Evolutionary conservation across 2,329 filamentous ascomycete species (phyloP).

Genomic region (Calonectria henricotiae): DNA sequence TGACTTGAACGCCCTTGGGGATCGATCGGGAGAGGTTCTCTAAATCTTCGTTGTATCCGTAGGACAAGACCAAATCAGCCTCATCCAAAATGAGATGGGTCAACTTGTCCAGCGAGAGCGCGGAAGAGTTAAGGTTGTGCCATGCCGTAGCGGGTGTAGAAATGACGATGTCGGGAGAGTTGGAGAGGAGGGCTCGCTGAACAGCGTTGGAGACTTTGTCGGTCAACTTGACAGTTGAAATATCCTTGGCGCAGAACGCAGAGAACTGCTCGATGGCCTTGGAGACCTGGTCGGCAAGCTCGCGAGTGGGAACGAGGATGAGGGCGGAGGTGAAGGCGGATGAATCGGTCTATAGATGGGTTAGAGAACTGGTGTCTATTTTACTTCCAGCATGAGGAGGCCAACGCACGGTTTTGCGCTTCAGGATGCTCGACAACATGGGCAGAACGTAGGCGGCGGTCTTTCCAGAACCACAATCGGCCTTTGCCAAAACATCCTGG

Average conservation of each 20-base stretch:
- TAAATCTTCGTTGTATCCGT: constrained; percentile 94
- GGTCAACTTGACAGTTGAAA: constrained; percentile 88
- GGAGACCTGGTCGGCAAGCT: constrained; percentile 92
- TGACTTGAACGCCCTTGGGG: constrained; percentile 89
- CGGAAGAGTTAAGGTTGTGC: constrained; percentile 77
- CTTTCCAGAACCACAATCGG: constrained; percentile 96
- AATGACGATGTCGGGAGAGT: constrained; percentile 90
- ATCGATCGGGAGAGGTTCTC: constrained; percentile 83
- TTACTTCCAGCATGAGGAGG: neutral
- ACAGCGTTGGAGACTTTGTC: constrained; percentile 93
- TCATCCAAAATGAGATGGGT: constrained; percentile 92
- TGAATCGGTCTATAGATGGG: constrained; percentile 62
- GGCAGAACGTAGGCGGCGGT: constrained; percentile 96
- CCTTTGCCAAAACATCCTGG: constrained; percentile 90
- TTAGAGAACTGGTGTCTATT: constrained; percentile 28
- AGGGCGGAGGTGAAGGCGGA: constrained; percentile 79
- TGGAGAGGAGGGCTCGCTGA: constrained; percentile 87
- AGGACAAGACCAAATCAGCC: constrained; percentile 92
- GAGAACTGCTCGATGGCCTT: constrained; percentile 85
- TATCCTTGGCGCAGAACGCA: constrained; percentile 87
- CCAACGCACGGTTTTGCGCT: constrained; percentile 77
- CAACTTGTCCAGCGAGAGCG: constrained; percentile 80
- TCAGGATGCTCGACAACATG: constrained; percentile 87
- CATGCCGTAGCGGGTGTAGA: constrained; percentile 91
- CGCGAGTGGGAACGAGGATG: constrained; percentile 93